phyloP scores from a whole-genome alignment of 2,329 filamentous ascomycete species.

The Elsinoe ampelina region DNA sequence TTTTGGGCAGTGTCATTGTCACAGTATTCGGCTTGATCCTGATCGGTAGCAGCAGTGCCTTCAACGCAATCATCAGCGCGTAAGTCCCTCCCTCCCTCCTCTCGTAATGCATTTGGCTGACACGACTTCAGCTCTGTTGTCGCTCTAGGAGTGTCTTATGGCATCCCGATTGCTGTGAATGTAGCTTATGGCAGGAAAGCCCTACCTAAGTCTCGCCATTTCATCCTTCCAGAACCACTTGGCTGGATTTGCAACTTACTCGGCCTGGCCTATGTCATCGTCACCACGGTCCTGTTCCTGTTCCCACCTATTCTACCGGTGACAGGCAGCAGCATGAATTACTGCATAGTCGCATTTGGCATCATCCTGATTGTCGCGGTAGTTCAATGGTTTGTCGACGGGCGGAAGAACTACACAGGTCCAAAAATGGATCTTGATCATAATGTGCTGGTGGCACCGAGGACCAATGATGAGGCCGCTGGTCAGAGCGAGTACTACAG shows the following conservation, averaged over 20 bases:
- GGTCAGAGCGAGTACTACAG: not conserved
- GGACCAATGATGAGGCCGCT: slow-evolving; percentile 13
- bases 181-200: slow-evolving; percentile 55
- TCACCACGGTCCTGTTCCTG: slow-evolving; percentile 68
- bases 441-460: slow-evolving; percentile 22
- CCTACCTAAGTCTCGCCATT: slow-evolving; percentile 48
- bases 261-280: slow-evolving; percentile 54
- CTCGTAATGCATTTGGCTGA: not conserved
- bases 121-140: slow-evolving; percentile 56
- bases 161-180: slow-evolving; percentile 63
- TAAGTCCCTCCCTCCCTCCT: not conserved
- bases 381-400: slow-evolving; percentile 52
- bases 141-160: slow-evolving; percentile 62
- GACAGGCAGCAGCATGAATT: slow-evolving; percentile 59
- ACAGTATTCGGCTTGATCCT: slow-evolving; percentile 30
- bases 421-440: slow-evolving; percentile 30
- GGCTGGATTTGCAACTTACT: slow-evolving; percentile 53
- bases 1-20: slow-evolving; percentile 25
- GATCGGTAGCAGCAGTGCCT: slow-evolving; percentile 29
- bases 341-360: slow-evolving; percentile 48
- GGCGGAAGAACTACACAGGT: slow-evolving; percentile 51
- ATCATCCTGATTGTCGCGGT: slow-evolving; percentile 49
- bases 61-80: slow-evolving; percentile 30
- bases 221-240: slow-evolving; percentile 45
- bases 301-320: slow-evolving; percentile 61